These are phyloP conservation scores for Amanita exitialis DNA, from an alignment of 768 basidiomycete species.

Conservation along the genomic window DNA sequence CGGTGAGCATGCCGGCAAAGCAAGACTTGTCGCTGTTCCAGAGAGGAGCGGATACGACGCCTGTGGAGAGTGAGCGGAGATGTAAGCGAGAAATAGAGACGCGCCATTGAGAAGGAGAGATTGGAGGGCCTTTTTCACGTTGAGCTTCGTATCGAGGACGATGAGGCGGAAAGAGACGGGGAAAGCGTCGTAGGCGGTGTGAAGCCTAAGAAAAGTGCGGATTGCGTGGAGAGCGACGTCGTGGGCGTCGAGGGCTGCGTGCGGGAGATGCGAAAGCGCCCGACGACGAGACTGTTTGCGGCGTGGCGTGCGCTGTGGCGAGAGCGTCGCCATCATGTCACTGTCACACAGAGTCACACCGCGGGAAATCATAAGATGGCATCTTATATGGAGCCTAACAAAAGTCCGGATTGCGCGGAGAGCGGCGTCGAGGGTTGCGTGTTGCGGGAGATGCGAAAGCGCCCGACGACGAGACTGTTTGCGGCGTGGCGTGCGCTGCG, in stretches of 20 bases:
- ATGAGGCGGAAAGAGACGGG: constrained; percentile 96
- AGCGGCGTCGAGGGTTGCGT: constrained; percentile 56
- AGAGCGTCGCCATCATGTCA: constrained; percentile 30
- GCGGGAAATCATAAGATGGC: too few relatives aligned
- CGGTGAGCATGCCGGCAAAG: constrained; percentile 98
- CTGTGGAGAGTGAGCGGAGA: constrained; percentile 28
- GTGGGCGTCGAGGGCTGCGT: constrained; percentile 55
- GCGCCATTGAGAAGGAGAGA: constrained; percentile 76
- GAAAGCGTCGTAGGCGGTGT: constrained; percentile 92
- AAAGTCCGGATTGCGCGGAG: constrained; percentile 65
- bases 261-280: constrained; percentile 48
- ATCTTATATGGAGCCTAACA: constrained; percentile 77
- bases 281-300: constrained; percentile 49
- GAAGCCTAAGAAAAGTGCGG: constrained; percentile 71
- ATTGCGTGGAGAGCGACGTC: constrained; percentile 62
- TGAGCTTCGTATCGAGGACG: constrained; percentile 91
- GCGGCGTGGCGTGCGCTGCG: constrained; percentile 42
- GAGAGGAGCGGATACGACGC: constrained; percentile 94
- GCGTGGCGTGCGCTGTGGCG: constrained; percentile 39
- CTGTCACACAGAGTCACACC: neutral
- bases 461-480: constrained; percentile 50
- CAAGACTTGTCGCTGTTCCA: constrained; percentile 93
- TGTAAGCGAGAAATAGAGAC: constrained; percentile 6
- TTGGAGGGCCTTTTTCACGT: constrained; percentile 90
- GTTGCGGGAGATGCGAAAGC: constrained; percentile 46